Base-by-base conservation (phyloP, 768 basidiomycete genomes). In the Psilocybe cyanescens region DNA sequence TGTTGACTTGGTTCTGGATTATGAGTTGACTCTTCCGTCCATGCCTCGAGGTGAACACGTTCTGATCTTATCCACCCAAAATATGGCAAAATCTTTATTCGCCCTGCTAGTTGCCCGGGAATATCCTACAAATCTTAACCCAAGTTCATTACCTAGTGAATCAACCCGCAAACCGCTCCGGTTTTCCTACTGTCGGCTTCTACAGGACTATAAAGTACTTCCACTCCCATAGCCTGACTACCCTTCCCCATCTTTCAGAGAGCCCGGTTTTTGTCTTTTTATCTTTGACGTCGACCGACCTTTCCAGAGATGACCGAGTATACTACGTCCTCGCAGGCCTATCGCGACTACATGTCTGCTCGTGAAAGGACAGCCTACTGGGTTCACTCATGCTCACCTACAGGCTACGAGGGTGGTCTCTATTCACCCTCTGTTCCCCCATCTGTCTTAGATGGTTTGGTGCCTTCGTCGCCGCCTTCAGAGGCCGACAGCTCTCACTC, bases 281-380 rank as follows among this genome's bases (percentile, higher is more conserved):
- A 65, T 59, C 65, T 57, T 65, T 59, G 54, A 55, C 59, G 52
- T 66, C 49, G 58, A 47, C 62, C 58, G 56, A 50, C 53, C 46
- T 45, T 57, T 59, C 39, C 50, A 61, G 62, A 89, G 64, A 89
- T 91, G 88, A 86, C 87, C 57, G 87, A 88, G 75, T 87, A 86
- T 72, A 81, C 83, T 0, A 77, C 80, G 48, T 85, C 85, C 46
- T 82, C 87, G 1, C 83, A 86, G 63, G 83, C 86, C 50, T 74
- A 84, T 49, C 80, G 81, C 53, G 82, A 86, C 69, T 88, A 81
- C 70, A 80, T 85, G 76, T 78, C 76, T 57, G 77, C 89, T 63
- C 83, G 81, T 51, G 82, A 88, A 29, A 83, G 90, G 52, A 90
- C 88, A 4, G 81, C 82, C 29, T 69, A 81, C 70, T 92, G 90